Percentiles rank a stretch among this genome's conserved stretches.
Conservation (phyloP, 2,329 filamentous ascomycete genomes). For the Onygenales sp. region DNA sequence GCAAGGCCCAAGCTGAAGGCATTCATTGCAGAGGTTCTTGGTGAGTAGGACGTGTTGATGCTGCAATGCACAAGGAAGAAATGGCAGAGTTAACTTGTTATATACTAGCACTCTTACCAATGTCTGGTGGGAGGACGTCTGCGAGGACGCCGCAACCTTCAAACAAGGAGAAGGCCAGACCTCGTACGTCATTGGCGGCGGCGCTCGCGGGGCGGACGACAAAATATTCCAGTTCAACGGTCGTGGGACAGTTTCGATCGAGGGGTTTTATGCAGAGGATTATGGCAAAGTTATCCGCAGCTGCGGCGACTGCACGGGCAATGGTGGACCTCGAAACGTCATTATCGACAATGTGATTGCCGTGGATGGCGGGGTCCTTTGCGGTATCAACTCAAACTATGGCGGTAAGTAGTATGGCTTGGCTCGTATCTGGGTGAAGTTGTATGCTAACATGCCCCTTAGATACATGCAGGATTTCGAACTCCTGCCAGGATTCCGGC, state of each 20-base stretch:
- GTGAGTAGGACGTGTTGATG: neutral
- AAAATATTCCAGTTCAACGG: constrained; percentile 24
- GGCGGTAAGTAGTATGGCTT: constrained; percentile 15
- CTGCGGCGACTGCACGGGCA: constrained; percentile 34
- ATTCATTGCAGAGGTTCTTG: constrained; percentile 24
- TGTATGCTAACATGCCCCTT: neutral
- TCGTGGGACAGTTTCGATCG: constrained; percentile 16
- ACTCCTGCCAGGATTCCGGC: constrained; percentile 16
- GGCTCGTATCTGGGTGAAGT: neutral
- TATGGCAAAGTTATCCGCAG: constrained; percentile 41
- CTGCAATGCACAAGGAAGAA: neutral
- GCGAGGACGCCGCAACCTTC: constrained; percentile 27
- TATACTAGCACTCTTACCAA: constrained; percentile 8
- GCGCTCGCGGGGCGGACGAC: constrained; percentile 20
- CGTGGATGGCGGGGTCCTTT: constrained; percentile 16
- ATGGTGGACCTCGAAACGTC: constrained; percentile 25
- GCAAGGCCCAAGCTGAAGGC: constrained; percentile 26
- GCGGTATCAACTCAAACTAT: constrained; percentile 29
- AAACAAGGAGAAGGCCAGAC: constrained; percentile 14
- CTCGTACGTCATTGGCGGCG: constrained; percentile 24
- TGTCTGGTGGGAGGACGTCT: constrained; percentile 25
- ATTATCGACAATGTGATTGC: constrained; percentile 21
- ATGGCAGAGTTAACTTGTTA: neutral
- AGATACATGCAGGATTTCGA: neutral
- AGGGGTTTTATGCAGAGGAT: constrained; percentile 31